These are phyloP conservation scores for Castanea crenata DNA, from an alignment of 306 rosid genomes.

Conservation along the genomic window DNA sequence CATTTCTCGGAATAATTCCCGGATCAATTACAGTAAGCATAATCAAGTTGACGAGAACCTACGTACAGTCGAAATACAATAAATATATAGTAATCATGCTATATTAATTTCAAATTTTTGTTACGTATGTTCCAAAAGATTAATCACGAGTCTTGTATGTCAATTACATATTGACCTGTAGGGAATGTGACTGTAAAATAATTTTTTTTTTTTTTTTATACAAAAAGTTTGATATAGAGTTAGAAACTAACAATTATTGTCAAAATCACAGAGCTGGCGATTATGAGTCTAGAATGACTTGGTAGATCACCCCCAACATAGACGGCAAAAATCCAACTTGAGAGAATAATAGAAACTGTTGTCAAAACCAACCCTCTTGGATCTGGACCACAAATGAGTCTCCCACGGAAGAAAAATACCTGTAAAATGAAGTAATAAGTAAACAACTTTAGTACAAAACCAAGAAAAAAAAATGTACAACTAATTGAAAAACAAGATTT, in stretches of 20 bases:
- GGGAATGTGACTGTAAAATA: too few relatives aligned
- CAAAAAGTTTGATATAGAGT: too few relatives aligned
- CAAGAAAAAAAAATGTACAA: not conserved
- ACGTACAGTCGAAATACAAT: constrained; percentile 15
- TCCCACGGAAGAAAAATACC: constrained; percentile 41
- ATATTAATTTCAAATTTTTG: not conserved
- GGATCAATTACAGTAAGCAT: constrained; percentile 30
- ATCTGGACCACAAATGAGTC: constrained; percentile 37
- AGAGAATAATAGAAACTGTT: constrained; percentile 28
- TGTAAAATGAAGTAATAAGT: not conserved
- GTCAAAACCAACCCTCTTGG: constrained; percentile 33
- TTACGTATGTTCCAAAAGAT: too few relatives aligned
- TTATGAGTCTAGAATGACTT: constrained; percentile 18
- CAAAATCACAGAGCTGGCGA: constrained; percentile 15
- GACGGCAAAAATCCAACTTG: constrained; percentile 33
- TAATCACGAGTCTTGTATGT: too few relatives aligned
- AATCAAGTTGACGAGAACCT: constrained; percentile 35
- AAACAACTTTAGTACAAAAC: not conserved
- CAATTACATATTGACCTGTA: too few relatives aligned
- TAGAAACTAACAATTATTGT: constrained; percentile 22
- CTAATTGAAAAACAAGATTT: not conserved
- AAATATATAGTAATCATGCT: not conserved
- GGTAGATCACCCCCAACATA: constrained; percentile 30
- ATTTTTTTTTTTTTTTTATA: too few relatives aligned
- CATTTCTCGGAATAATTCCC: constrained; percentile 36